phyloP scores from a whole-genome alignment of 148 eudicot species.

The Chenopodium quinoa region DNA sequence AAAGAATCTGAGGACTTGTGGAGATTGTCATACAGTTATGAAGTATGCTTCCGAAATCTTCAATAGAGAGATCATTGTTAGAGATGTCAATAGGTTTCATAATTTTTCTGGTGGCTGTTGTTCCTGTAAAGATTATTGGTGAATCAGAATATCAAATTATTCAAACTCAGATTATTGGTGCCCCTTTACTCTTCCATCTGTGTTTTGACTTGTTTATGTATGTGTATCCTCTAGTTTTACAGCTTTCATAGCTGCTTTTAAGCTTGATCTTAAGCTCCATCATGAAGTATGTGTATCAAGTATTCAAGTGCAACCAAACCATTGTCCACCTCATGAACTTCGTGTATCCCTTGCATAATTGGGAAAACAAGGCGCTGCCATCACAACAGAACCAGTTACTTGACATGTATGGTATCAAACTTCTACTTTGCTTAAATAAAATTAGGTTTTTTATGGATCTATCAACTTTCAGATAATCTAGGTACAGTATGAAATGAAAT shows the following conservation, averaged over 20 bases:
- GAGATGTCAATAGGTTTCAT: conserved; percentile 47
- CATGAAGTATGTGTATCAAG: background rate
- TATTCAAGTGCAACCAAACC: background rate
- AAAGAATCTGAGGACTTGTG: conserved; percentile 44
- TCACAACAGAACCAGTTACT: background rate
- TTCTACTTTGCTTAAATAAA: background rate
- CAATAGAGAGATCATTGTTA: conserved; percentile 43
- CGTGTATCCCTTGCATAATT: background rate
- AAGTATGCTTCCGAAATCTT: conserved; percentile 38
- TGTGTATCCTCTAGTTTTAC: background rate
- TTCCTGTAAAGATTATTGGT: conserved; percentile 47
- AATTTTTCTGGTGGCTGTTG: conserved; percentile 40
- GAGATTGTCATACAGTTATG: conserved; percentile 46
- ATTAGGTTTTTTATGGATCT: background rate
- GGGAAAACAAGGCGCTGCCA: background rate
- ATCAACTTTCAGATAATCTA: background rate
- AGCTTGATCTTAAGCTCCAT: conserved; percentile 5
- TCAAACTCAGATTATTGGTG: conserved; percentile 13
- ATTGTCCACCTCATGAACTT: background rate
- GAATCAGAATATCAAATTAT: conserved; percentile 13
- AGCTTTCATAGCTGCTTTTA: background rate
- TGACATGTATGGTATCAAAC: background rate
- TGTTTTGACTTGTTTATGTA: background rate
- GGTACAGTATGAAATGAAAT: background rate
- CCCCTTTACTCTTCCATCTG: background rate